phyloP scores from a whole-genome alignment of 352 stramenopile genomes.

The Phytopythium mirpurense region DNA sequence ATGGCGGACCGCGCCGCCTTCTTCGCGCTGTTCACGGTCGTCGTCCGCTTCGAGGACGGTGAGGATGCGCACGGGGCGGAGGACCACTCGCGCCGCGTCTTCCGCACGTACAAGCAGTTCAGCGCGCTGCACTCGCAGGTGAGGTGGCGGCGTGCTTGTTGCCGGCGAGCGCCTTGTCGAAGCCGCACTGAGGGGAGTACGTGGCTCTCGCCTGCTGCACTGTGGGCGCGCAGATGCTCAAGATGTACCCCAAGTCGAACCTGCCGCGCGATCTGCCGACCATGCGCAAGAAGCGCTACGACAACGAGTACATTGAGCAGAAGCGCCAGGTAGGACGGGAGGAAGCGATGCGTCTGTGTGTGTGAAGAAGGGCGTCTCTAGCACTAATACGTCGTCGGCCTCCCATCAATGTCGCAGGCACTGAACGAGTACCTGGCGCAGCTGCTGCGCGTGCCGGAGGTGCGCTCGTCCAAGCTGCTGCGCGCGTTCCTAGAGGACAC shows the following conservation, averaged over 20 bases:
- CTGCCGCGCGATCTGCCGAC: conserved; percentile 51
- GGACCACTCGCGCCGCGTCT: conserved; percentile 20
- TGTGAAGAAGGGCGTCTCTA: too few relatives aligned
- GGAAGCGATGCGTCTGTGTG: too few relatives aligned
- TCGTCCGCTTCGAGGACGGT: conserved; percentile 39
- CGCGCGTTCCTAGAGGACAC: conserved; percentile 58
- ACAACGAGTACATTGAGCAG: conserved; percentile 74
- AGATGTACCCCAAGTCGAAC: conserved; percentile 71
- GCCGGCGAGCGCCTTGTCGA: too few relatives aligned
- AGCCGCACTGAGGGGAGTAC: too few relatives aligned
- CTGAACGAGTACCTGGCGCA: conserved; percentile 53
- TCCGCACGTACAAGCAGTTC: conserved; percentile 71
- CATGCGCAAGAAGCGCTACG: conserved; percentile 68
- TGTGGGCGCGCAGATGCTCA: conserved; percentile 36
- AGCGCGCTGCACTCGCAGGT: conserved; percentile 42
- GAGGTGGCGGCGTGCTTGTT: background rate
- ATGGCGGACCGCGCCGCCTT: conserved; percentile 46
- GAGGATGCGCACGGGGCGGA: conserved; percentile 10
- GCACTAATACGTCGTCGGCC: too few relatives aligned
- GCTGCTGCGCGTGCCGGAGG: conserved; percentile 44
- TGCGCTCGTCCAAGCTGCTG: conserved; percentile 50
- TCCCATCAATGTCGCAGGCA: too few relatives aligned
- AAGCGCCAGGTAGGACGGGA: conserved; percentile 50
- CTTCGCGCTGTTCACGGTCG: conserved; percentile 55
- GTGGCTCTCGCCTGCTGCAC: too few relatives aligned